phyloP scores from a whole-genome alignment of 352 stramenopile species.

The Pythium volutum region DNA sequence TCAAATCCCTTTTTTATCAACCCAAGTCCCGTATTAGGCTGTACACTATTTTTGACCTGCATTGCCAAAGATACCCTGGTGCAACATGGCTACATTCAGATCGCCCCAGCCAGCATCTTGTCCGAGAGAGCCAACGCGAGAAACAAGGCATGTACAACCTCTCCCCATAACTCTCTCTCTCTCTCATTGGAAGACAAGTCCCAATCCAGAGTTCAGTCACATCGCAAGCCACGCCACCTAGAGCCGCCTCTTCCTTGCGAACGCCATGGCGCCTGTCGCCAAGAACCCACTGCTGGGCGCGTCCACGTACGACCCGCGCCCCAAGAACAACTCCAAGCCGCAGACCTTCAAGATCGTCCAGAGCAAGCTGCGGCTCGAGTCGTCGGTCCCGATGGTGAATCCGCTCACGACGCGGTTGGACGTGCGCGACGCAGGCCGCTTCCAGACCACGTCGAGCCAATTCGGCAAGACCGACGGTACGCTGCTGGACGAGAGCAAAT shows the following conservation, averaged over 20 bases:
- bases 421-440: conserved; percentile 48
- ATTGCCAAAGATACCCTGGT: conserved; percentile 4
- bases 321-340: conserved; percentile 68
- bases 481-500: conserved; percentile 61
- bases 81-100: conserved; percentile 8
- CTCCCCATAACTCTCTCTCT: no score
- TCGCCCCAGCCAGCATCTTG: not conserved
- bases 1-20: not conserved
- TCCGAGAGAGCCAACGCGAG: not conserved
- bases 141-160: no score
- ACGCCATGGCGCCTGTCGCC: conserved; percentile 43
- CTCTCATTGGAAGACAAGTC: not conserved
- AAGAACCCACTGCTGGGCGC: conserved; percentile 76
- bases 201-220: not conserved
- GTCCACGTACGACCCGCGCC: conserved; percentile 65
- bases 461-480: conserved; percentile 44
- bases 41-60: not conserved
- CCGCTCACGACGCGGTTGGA: conserved; percentile 57
- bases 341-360: conserved; percentile 80
- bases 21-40: not conserved
- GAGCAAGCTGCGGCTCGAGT: conserved; percentile 55
- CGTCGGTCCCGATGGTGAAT: conserved; percentile 56
- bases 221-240: not conserved
- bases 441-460: conserved; percentile 57
- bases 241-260: no score